Percentiles rank a stretch among this genome's conserved stretches.
phyloP scores from a whole-genome alignment of 2,329 filamentous ascomycete genomes.

The Macrophomina phaseolina region DNA sequence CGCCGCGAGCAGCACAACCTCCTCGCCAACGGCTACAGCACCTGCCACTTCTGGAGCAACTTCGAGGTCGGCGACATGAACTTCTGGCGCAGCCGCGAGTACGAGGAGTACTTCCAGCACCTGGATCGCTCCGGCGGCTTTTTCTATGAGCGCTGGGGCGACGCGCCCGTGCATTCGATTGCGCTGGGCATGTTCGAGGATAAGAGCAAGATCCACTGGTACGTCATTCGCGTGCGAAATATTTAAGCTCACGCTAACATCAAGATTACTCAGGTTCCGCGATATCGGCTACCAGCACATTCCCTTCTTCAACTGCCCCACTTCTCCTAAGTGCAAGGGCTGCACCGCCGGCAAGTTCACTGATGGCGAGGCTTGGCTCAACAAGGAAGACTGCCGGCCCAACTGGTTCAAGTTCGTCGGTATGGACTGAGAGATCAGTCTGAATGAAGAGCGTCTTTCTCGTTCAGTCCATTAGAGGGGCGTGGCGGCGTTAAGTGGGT shows the following conservation, averaged over 20 bases:
- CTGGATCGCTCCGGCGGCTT: conserved; percentile 93
- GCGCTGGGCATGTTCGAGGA: conserved; percentile 93
- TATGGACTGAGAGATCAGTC: conserved; percentile 62
- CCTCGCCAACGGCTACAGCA: conserved; percentile 90
- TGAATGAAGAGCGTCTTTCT: not conserved
- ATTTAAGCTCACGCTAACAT: not conserved
- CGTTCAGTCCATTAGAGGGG: not conserved
- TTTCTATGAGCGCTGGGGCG: conserved; percentile 98
- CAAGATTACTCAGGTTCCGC: conserved; percentile 75
- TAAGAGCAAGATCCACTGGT: conserved; percentile 90
- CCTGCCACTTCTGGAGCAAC: conserved; percentile 99
- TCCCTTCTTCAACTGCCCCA: conserved; percentile 98
- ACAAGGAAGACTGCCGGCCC: conserved; percentile 90
- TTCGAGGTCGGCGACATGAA: conserved; percentile 94
- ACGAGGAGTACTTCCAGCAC: conserved; percentile 96
- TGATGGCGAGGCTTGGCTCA: conserved; percentile 82
- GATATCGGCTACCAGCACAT: conserved; percentile 99
- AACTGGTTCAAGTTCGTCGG: conserved; percentile 98
- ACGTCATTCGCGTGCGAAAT: conserved; percentile 42
- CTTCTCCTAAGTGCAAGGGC: conserved; percentile 89
- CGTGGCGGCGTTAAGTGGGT: not conserved
- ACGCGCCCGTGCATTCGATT: conserved; percentile 95
- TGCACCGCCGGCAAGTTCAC: conserved; percentile 88
- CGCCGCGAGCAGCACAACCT: conserved; percentile 79
- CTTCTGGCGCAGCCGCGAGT: conserved; percentile 89